Evolutionary conservation across 176 grass and related monocot genomes (phyloP).

Genomic region (Carex myosuroides): DNA sequence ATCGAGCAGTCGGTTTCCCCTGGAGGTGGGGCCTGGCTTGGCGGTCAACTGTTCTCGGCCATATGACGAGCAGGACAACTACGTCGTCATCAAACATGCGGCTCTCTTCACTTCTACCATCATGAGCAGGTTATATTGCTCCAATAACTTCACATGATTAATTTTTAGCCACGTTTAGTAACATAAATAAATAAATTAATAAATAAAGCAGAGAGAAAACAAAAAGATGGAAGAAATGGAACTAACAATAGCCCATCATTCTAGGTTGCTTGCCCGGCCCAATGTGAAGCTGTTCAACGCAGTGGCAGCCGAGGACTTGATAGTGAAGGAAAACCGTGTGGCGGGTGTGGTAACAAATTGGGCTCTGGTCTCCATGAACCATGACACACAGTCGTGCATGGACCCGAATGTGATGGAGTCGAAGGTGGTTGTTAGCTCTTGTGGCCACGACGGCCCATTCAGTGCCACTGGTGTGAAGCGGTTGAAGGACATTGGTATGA

Average conservation of each 20-base stretch:
- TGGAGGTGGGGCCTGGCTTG: constrained; percentile 91
- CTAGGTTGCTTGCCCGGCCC: constrained; percentile 49
- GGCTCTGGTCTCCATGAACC: constrained; percentile 93
- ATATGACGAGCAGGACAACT: constrained; percentile 83
- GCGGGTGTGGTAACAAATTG: constrained; percentile 94
- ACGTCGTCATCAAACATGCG: constrained; percentile 80
- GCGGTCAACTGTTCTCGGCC: constrained; percentile 88
- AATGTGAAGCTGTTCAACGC: constrained; percentile 99
- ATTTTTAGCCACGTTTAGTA: background rate
- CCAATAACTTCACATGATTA: background rate
- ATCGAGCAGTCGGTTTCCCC: constrained; percentile 95
- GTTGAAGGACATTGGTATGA: constrained; percentile 92
- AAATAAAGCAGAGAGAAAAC: background rate
- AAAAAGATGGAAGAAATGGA: background rate
- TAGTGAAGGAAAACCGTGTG: constrained; percentile 63
- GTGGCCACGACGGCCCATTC: constrained; percentile 88
- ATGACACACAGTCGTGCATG: constrained; percentile 98
- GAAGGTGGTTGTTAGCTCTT: constrained; percentile 92
- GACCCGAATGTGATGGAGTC: constrained; percentile 96
- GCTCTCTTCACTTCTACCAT: constrained; percentile 94
- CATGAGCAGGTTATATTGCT: constrained; percentile 44
- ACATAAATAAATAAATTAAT: background rate
- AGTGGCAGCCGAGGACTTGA: constrained; percentile 86
- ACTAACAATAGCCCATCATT: background rate
- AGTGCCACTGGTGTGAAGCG: constrained; percentile 87